phyloP scores from a whole-genome alignment of 352 stramenopile genomes.

The Pythium scleroteichum region DNA sequence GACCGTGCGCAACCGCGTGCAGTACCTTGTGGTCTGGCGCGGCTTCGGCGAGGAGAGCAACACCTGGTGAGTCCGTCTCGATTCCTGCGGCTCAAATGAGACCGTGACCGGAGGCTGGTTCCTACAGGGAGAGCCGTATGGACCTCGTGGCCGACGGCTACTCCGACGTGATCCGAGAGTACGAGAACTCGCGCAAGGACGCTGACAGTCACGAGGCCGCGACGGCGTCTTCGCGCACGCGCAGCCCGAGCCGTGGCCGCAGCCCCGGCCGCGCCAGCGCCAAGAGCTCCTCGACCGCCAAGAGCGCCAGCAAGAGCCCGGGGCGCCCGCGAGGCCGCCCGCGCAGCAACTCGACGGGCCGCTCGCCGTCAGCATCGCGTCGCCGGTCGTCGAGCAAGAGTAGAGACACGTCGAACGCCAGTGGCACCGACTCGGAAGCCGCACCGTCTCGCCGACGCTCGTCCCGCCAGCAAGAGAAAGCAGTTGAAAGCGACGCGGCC shows the following conservation, averaged over 20 bases:
- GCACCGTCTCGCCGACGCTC: conserved; percentile 29
- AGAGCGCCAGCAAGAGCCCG: conserved; percentile 28
- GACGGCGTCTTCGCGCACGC: conserved; percentile 32
- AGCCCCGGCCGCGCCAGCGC: conserved; percentile 24
- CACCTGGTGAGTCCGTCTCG: conserved; percentile 52
- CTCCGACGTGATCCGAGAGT: conserved; percentile 65
- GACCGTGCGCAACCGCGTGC: conserved; percentile 74
- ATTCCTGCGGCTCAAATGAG: not conserved
- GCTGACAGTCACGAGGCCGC: conserved; percentile 30
- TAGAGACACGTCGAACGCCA: conserved; percentile 12
- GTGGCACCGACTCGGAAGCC: conserved; percentile 15
- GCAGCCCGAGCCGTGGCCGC: conserved; percentile 52
- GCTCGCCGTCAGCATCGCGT: conserved; percentile 33
- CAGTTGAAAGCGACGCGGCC: conserved; percentile 32
- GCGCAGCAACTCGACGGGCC: conserved; percentile 62
- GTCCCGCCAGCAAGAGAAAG: conserved; percentile 25
- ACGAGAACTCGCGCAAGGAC: conserved; percentile 71
- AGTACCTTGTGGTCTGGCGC: conserved; percentile 83
- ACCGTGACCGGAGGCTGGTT: not conserved
- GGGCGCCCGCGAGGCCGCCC: conserved; percentile 49
- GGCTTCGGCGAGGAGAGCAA: conserved; percentile 83
- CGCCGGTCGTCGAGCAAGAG: conserved; percentile 28
- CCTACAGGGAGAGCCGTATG: conserved; percentile 74
- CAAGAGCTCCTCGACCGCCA: conserved; percentile 31
- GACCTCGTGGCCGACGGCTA: conserved; percentile 81